Conservation (phyloP, 306 rosid genomes). For the Castanospermum australe region DNA sequence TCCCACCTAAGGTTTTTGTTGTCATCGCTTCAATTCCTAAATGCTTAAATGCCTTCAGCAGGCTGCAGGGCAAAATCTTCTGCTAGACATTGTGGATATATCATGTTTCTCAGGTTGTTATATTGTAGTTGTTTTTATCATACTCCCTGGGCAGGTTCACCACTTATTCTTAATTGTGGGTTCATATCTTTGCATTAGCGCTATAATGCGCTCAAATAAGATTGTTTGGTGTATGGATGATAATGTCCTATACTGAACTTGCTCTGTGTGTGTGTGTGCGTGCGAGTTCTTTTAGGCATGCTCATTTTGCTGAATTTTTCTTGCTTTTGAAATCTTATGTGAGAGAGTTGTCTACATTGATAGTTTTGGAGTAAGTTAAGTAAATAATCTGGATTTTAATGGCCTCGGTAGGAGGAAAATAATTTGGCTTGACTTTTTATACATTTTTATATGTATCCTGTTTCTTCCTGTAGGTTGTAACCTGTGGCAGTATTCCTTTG, state of each 20-base stretch:
- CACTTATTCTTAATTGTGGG: background rate
- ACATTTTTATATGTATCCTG: constrained; percentile 5
- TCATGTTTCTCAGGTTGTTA: background rate
- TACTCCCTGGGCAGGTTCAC: background rate
- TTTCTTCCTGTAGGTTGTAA: constrained; percentile 75
- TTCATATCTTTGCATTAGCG: constrained; percentile 5
- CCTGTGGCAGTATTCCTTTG: constrained; percentile 97
- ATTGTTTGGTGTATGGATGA: background rate
- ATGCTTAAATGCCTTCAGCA: background rate
- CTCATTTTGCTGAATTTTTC: background rate
- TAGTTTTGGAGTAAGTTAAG: background rate
- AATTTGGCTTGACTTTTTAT: background rate
- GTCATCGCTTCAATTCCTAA: background rate
- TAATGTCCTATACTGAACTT: background rate
- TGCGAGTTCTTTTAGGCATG: background rate
- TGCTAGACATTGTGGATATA: background rate
- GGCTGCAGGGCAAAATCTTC: background rate
- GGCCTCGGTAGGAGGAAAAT: background rate
- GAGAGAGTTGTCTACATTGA: background rate
- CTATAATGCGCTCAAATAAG: background rate
- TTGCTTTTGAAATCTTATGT: constrained; percentile 11
- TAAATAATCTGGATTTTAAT: constrained; percentile 4
- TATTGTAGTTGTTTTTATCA: constrained; percentile 9
- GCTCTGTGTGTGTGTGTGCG: background rate
- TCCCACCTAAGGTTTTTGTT: constrained; percentile 3